phyloP scores from a whole-genome alignment of 805 yeast genomes.

The Kuraishia piskuri region DNA sequence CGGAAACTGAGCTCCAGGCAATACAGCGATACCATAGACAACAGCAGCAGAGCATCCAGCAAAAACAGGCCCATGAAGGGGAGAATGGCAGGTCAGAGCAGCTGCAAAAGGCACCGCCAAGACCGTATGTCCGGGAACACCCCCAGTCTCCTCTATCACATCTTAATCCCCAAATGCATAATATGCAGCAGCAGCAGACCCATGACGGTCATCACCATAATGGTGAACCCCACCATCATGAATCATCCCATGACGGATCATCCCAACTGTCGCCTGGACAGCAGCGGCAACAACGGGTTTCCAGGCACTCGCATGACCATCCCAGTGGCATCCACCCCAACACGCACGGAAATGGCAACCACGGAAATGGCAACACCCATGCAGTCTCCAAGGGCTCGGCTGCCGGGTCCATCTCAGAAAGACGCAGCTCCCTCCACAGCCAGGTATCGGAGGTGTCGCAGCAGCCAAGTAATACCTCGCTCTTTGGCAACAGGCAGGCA shows the following conservation, averaged over 20 bases:
- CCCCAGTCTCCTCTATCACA: background rate
- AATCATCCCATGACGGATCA: too few relatives aligned
- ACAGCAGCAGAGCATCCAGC: slow-evolving; percentile 2
- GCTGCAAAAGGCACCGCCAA: background rate
- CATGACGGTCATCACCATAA: too few relatives aligned
- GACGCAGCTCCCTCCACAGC: background rate
- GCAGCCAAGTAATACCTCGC: slow-evolving; percentile 9
- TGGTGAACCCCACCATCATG: too few relatives aligned
- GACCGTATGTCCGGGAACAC: background rate
- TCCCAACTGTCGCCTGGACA: too few relatives aligned
- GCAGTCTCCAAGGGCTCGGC: background rate
- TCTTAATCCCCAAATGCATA: background rate
- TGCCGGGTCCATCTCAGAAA: background rate
- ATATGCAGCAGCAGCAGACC: background rate
- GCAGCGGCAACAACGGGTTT: too few relatives aligned
- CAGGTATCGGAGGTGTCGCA: slow-evolving; percentile 1
- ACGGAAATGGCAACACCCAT: background rate
- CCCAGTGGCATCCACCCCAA: background rate
- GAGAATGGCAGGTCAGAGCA: background rate
- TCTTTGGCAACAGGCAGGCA: slow-evolving; percentile 14
- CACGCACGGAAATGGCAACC: background rate
- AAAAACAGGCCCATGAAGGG: background rate
- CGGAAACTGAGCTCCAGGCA: background rate
- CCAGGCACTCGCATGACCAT: too few relatives aligned
- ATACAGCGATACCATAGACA: slow-evolving; percentile 1